A percentile compares a stretch with the other conserved stretches of the same genome.
Evolutionary conservation across 257 asterid genomes (phyloP).

Genomic region (Rhazya stricta): DNA sequence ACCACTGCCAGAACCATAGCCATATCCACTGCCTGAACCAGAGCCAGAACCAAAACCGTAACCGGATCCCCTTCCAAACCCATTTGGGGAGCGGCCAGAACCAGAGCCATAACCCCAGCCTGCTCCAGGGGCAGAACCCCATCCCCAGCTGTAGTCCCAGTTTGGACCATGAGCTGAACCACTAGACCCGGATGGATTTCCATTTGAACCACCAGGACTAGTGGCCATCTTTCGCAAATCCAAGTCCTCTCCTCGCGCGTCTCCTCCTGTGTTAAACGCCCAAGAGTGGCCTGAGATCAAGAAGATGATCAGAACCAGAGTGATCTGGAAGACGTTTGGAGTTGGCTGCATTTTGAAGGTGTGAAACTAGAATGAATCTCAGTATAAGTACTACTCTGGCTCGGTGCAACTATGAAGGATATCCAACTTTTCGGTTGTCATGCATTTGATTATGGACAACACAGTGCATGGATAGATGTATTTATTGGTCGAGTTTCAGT

Average conservation of each 20-base stretch:
- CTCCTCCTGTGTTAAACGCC: slow-evolving; percentile 10
- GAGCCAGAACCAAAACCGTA: slow-evolving; percentile 33
- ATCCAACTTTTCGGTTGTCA: slow-evolving; percentile 9
- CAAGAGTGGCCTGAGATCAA: neutral
- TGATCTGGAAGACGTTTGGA: slow-evolving; percentile 2
- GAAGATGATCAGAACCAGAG: slow-evolving; percentile 4
- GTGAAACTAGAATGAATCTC: neutral
- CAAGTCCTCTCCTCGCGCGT: slow-evolving; percentile 13
- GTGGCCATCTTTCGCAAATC: slow-evolving; percentile 7
- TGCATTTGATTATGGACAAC: slow-evolving; percentile 20
- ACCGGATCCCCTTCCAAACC: slow-evolving; percentile 27
- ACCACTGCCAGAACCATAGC: slow-evolving; percentile 28
- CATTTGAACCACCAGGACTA: slow-evolving; percentile 8
- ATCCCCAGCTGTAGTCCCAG: slow-evolving; percentile 39
- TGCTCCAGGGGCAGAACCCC: slow-evolving; percentile 40
- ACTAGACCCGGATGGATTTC: slow-evolving; percentile 18
- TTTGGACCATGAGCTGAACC: slow-evolving; percentile 39
- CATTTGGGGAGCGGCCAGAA: slow-evolving; percentile 34
- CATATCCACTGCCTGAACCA: slow-evolving; percentile 32
- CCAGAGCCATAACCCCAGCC: slow-evolving; percentile 51
- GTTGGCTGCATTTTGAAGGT: neutral
- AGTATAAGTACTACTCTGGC: neutral
- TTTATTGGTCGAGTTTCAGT: slow-evolving; percentile 17
- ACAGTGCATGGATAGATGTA: slow-evolving; percentile 12
- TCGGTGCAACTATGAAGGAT: neutral